Percentiles rank a stretch among this genome's conserved stretches.
These are phyloP conservation scores for Russula emetica DNA, from an alignment of 768 basidiomycete species.

Conservation along the genomic window DNA sequence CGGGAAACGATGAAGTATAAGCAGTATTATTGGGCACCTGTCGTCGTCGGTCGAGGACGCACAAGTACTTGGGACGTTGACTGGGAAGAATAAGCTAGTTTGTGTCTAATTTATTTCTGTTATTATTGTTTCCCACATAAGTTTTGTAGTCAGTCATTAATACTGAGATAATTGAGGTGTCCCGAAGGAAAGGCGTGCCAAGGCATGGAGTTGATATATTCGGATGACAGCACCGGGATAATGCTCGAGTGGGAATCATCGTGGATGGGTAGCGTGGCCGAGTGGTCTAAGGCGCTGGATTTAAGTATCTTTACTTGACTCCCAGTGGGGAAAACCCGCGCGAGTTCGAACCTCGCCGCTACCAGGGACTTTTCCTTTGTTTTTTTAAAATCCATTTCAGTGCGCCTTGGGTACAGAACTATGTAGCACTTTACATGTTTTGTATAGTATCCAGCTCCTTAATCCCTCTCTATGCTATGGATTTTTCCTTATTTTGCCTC, in stretches of 20 bases:
- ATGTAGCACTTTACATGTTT: no score
- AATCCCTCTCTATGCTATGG: no score
- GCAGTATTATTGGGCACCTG: constrained; percentile 76
- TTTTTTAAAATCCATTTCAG: no score
- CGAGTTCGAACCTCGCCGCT: constrained; percentile 91
- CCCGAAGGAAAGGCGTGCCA: no score
- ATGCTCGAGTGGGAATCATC: neutral
- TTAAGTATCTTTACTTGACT: constrained; percentile 61
- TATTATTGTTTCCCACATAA: constrained; percentile 1
- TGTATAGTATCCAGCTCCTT: no score
- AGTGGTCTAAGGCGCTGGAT: constrained; percentile 92
- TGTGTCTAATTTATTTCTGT: constrained; percentile 18
- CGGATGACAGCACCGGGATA: neutral
- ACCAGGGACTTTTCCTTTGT: no score
- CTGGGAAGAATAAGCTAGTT: constrained; percentile 25
- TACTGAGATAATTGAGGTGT: no score
- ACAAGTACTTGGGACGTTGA: constrained; percentile 27
- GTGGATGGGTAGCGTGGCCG: constrained; percentile 63
- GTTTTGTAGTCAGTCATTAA: constrained; percentile 10
- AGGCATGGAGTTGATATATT: no score
- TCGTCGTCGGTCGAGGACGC: constrained; percentile 32
- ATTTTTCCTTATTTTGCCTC: constrained; percentile 24
- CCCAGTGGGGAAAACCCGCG: constrained; percentile 82
- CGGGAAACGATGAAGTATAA: constrained; percentile 80
- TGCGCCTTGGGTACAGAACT: no score